These are phyloP conservation scores for Backusella tuberculispora DNA, from an alignment of 192 early-diverging fungal species.

Conservation along the genomic window DNA sequence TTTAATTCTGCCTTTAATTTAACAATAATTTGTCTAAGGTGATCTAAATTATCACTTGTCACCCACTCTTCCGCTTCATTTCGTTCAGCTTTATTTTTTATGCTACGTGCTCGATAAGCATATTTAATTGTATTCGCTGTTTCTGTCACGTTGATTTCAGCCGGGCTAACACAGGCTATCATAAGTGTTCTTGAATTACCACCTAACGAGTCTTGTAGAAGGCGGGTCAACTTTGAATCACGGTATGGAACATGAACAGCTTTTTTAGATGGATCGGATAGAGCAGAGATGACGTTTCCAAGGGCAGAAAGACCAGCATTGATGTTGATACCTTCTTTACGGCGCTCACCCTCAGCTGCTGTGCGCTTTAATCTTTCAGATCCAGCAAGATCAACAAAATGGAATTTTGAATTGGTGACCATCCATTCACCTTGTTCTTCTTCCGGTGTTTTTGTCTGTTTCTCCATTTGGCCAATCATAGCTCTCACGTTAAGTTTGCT, in stretches of 20 bases:
- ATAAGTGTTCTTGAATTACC: conserved; percentile 94
- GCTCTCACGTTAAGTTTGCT: conserved; percentile 36
- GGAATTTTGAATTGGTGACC: conserved; percentile 83
- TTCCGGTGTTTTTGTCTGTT: conserved; percentile 25
- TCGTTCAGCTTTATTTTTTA: conserved; percentile 88
- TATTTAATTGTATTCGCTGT: conserved; percentile 96
- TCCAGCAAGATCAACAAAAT: conserved; percentile 99
- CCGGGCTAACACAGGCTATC: conserved; percentile 92
- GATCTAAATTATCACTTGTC: conserved; percentile 65
- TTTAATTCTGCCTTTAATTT: conserved; percentile 64
- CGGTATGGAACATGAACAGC: conserved; percentile 90
- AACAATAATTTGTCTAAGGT: conserved; percentile 65
- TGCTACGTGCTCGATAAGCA: conserved; percentile 93
- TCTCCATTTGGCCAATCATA: conserved; percentile 39
- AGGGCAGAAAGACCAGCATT: conserved; percentile 95
- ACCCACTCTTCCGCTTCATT: conserved; percentile 66
- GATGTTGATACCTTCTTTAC: conserved; percentile 95
- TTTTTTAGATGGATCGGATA: conserved; percentile 74
- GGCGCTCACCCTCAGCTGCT: conserved; percentile 87
- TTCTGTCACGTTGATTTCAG: conserved; percentile 86
- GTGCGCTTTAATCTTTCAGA: conserved; percentile 95
- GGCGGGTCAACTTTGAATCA: conserved; percentile 94
- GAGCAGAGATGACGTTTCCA: conserved; percentile 96
- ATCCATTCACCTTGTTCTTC: conserved; percentile 58
- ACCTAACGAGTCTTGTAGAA: conserved; percentile 96